Evolutionary conservation across 352 stramenopile genomes (phyloP), one percentile per base, ranked within the genome.

Genomic region (Pythium guiyangense): DNA sequence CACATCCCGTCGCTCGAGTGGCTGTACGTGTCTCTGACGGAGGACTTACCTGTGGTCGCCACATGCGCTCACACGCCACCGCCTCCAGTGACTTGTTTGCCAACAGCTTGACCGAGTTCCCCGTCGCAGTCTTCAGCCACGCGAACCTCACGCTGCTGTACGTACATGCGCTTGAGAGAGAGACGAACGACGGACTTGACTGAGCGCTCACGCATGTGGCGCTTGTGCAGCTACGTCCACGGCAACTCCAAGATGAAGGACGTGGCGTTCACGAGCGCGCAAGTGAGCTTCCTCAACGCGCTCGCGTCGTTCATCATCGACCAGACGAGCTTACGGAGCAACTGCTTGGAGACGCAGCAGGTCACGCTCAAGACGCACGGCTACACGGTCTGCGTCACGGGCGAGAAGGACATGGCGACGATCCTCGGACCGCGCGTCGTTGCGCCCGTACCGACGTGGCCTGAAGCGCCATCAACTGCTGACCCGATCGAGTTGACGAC

Each of bases 101-200:
- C 5, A 61, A 61, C 37, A 39, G 20, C 0, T 29, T 35, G 39
- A 26, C 51, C 11, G 51, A 49, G 25, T 37, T 55, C 35, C 55
- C 55, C 4, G 1, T 1, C 5, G 35, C n/a, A n/a, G 49, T 61
- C 29, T 61, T 54, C 25, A 50, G 26, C 11, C 31, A 54, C 47
- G 40, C 46, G 12, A 54, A 57, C n/a, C 57, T 62, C 10, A 35
- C 11, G 2, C 11, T 11, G 15, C 40, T 62, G 56, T 62, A 52
- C 29, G 53, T 35, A 9, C 31, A n/a, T n/a, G n/a, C n/a, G n/a
- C n/a, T n/a, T n/a, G n/a, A n/a, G n/a, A n/a, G n/a, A n/a, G n/a
- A n/a, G n/a, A n/a, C n/a, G n/a, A n/a, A n/a, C n/a, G n/a, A n/a
- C n/a, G n/a, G n/a, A n/a, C n/a, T n/a, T n/a, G n/a, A n/a, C n/a